These are phyloP conservation scores for Zea mays DNA, from an alignment of 176 grass and related monocot species.

Conservation along the genomic window Zm-B73-REFERENCE-NAM-5.0 NC_050105.1:128414501-128415000, in stretches of 20 bases:
- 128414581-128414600: background rate
- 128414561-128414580: conserved; percentile 1
- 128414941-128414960: conserved; percentile 67
- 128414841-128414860: background rate
- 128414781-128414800: background rate
- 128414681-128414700: background rate
- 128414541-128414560: background rate
- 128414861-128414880: conserved; percentile 4
- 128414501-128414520: background rate
- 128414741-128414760: background rate
- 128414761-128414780: background rate
- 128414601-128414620: background rate
- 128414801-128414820: background rate
- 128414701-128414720: background rate
- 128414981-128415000: background rate
- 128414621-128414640: background rate
- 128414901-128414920: conserved; percentile 54
- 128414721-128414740: background rate
- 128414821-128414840: too few relatives aligned
- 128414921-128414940: conserved; percentile 71
- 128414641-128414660: background rate
- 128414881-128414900: conserved; percentile 37
- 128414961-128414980: conserved; percentile 69
- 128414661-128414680: conserved; percentile 24
- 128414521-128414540: conserved; percentile 43